Conservation (phyloP, 2,329 filamentous ascomycete genomes). For the Cyphellophora europaea region DNA sequence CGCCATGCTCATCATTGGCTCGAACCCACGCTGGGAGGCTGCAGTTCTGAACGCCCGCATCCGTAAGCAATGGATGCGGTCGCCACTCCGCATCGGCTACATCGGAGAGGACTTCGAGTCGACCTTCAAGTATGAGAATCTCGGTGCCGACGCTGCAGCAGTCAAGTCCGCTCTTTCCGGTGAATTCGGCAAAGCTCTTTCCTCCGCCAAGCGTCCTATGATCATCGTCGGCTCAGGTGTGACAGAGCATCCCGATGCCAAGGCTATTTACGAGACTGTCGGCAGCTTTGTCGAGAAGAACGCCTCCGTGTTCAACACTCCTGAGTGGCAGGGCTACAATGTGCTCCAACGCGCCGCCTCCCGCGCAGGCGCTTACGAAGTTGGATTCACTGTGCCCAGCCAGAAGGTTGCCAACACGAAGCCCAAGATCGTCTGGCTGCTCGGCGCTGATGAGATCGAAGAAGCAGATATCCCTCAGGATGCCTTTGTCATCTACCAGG, state of each 20-base stretch:
- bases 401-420: constrained; percentile 70
- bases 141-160: constrained; percentile 68
- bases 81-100: constrained; percentile 84
- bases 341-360: constrained; percentile 90
- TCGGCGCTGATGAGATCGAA: constrained; percentile 86
- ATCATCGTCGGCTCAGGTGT: constrained; percentile 90
- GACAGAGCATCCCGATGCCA: constrained; percentile 82
- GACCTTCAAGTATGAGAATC: constrained; percentile 90
- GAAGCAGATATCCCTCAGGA: constrained; percentile 85
- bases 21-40: constrained; percentile 91
- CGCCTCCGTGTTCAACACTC: constrained; percentile 73
- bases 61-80: constrained; percentile 93
- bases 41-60: constrained; percentile 93
- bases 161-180: constrained; percentile 80
- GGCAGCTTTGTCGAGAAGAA: constrained; percentile 91
- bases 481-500: constrained; percentile 95
- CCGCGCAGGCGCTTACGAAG: constrained; percentile 84
- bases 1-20: constrained; percentile 82
- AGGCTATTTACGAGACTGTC: constrained; percentile 85
- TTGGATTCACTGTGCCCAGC: constrained; percentile 86
- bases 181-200: constrained; percentile 85
- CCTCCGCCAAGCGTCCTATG: constrained; percentile 83
- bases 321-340: constrained; percentile 97
- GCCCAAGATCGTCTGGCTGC: constrained; percentile 93
- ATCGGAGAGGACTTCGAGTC: constrained; percentile 87